A percentile compares a stretch with the other conserved stretches of the same genome.
Evolutionary conservation across 352 stramenopile genomes (phyloP).

Genomic region (Phytopythium oedochilum): DNA sequence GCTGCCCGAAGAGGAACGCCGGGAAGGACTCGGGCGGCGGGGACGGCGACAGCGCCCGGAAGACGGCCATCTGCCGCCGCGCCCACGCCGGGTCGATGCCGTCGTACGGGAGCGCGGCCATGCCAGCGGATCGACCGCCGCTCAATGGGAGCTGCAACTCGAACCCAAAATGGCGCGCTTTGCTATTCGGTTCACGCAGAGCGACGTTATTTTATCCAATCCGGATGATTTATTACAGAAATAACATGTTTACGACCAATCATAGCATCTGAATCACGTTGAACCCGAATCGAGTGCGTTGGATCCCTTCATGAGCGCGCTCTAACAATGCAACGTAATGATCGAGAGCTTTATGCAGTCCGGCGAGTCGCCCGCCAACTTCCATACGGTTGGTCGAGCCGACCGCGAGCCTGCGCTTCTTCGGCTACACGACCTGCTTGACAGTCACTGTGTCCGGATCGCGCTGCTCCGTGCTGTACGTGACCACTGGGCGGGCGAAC

Average conservation of each 20-base stretch:
- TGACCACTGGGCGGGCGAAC: slow-evolving; percentile 47
- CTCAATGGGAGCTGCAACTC: no score
- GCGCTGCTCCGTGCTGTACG: slow-evolving; percentile 27
- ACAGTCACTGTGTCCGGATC: slow-evolving; percentile 7
- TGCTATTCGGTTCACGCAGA: background rate
- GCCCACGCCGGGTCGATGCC: slow-evolving; percentile 58
- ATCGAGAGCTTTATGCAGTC: no score
- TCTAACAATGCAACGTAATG: no score
- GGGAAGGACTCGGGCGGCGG: slow-evolving; percentile 19
- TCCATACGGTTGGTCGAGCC: no score
- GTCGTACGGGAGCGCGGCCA: slow-evolving; percentile 36
- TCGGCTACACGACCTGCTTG: slow-evolving; percentile 6
- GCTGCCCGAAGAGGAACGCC: slow-evolving; percentile 53
- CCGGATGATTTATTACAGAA: background rate
- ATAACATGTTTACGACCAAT: slow-evolving; percentile 1
- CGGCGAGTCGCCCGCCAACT: no score
- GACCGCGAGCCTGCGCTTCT: background rate
- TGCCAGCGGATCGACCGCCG: background rate
- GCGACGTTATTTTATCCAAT: slow-evolving; percentile 8
- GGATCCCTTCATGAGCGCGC: no score
- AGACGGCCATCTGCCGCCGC: slow-evolving; percentile 33
- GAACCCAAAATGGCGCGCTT: background rate
- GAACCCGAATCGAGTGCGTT: no score
- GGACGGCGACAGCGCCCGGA: slow-evolving; percentile 16
- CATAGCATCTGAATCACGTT: no score